Evolutionary conservation across 1,284 basidiomycete genomes (phyloP).

Genomic region (Ceratorhiza oryzae-sativae): DNA sequence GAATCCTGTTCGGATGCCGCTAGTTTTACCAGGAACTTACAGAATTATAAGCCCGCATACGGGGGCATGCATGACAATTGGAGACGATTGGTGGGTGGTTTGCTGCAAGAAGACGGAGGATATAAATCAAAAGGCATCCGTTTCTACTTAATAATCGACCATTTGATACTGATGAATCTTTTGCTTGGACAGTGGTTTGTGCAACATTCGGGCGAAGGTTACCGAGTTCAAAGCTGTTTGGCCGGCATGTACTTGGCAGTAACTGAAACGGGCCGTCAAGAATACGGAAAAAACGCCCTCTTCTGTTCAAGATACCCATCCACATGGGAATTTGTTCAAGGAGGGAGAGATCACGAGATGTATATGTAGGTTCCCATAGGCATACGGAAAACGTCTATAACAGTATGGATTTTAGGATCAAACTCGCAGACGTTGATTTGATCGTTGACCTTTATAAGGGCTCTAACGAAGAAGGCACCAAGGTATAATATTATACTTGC

Average conservation of each 20-base stretch:
- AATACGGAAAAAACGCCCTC: neutral
- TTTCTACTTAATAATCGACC: too few relatives aligned
- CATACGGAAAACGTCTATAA: neutral
- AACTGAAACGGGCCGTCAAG: neutral
- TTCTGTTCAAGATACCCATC: neutral
- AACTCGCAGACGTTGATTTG: neutral
- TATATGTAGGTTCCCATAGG: neutral
- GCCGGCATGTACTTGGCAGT: neutral
- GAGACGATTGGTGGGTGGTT: neutral
- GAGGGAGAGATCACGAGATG: neutral
- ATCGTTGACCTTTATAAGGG: neutral
- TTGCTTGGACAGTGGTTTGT: constrained; percentile 34
- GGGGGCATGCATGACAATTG: neutral
- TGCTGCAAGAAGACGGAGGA: constrained; percentile 4
- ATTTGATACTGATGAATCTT: too few relatives aligned
- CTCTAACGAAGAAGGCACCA: neutral
- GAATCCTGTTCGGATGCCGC: neutral
- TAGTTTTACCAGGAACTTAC: neutral
- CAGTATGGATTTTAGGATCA: neutral
- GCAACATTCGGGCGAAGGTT: constrained; percentile 1
- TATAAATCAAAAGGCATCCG: too few relatives aligned
- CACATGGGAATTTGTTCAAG: constrained; percentile 13
- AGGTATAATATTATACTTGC: too few relatives aligned
- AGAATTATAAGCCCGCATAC: neutral
- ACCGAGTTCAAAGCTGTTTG: constrained; percentile 10